Conservation (phyloP, 202 grass and related monocot genomes). For the Brachypodium distachyon region DNA sequence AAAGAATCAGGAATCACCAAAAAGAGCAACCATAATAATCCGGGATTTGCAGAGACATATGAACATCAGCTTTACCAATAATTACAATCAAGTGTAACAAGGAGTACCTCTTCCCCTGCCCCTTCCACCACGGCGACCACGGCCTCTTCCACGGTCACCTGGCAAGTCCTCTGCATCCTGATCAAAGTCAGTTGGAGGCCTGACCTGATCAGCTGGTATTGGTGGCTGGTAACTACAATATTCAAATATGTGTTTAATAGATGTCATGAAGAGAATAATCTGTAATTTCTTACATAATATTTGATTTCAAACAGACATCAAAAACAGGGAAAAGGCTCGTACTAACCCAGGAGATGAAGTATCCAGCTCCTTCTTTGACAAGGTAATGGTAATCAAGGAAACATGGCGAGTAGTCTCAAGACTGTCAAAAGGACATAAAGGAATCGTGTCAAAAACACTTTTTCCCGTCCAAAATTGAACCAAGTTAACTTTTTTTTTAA, state of each 20-base stretch:
- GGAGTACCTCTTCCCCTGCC: slow-evolving; percentile 66
- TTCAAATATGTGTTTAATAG: not conserved
- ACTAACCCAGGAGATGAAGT: slow-evolving; percentile 64
- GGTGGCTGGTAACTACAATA: slow-evolving; percentile 65
- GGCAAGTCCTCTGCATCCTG: slow-evolving; percentile 46
- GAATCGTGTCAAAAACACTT: not conserved
- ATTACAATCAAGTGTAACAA: not conserved
- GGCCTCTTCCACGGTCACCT: slow-evolving; percentile 60
- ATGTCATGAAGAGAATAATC: not conserved
- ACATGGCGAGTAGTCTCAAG: slow-evolving; percentile 80
- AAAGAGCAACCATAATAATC: not conserved
- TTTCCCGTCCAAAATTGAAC: not conserved
- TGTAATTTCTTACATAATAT: not conserved
- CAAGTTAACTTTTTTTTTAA: not conserved
- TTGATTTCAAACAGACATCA: not conserved
- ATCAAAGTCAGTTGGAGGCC: slow-evolving; percentile 45
- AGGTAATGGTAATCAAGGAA: slow-evolving; percentile 65
- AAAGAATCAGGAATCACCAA: not conserved
- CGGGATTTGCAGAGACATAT: not conserved
- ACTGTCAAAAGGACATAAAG: slow-evolving; percentile 24
- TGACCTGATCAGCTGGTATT: slow-evolving; percentile 74
- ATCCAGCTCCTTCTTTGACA: slow-evolving; percentile 87
- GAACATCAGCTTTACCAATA: too few relatives aligned
- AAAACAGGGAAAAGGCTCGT: not conserved
- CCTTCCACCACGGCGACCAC: slow-evolving; percentile 39